Conservation (phyloP, 495 filamentous ascomycete species). For the Filosporella fistucella region DNA sequence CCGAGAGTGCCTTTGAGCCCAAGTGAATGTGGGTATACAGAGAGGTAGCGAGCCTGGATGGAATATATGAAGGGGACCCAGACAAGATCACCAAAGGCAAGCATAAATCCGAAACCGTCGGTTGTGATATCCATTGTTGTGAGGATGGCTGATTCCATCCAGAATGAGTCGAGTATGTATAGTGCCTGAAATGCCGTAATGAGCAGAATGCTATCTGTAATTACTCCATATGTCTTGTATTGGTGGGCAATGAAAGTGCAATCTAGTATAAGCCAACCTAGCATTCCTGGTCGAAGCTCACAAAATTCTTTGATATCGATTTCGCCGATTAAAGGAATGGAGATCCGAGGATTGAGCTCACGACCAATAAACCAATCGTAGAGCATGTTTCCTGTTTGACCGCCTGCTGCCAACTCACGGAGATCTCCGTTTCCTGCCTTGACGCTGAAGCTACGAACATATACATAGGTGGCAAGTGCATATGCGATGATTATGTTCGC, state of each 20-base stretch:
- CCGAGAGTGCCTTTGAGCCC: constrained; percentile 57
- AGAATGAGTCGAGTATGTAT: constrained; percentile 83
- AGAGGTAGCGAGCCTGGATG: constrained; percentile 82
- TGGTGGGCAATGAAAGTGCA: constrained; percentile 83
- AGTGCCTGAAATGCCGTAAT: constrained; percentile 73
- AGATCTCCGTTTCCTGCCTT: constrained; percentile 61
- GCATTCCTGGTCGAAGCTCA: constrained; percentile 86
- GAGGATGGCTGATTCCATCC: constrained; percentile 86
- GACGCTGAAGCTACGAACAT: constrained; percentile 75
- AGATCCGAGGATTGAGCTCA: constrained; percentile 89
- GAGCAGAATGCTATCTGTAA: constrained; percentile 86
- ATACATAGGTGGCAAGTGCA: constrained; percentile 66
- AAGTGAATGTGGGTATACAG: constrained; percentile 74
- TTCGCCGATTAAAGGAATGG: constrained; percentile 69
- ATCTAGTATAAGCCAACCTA: constrained; percentile 87
- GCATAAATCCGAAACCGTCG: constrained; percentile 96
- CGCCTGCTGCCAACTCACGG: constrained; percentile 77
- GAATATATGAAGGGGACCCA: constrained; percentile 94
- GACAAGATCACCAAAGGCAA: constrained; percentile 89
- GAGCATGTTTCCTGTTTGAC: constrained; percentile 76
- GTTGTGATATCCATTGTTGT: constrained; percentile 95
- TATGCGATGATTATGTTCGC: constrained; percentile 74
- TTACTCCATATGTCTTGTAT: constrained; percentile 73
- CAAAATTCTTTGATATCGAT: constrained; percentile 89
- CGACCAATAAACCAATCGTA: constrained; percentile 98